These are phyloP conservation scores for Aschersonia sp. DNA, from an alignment of 2,329 filamentous ascomycete species.

Conservation along the genomic window DNA sequence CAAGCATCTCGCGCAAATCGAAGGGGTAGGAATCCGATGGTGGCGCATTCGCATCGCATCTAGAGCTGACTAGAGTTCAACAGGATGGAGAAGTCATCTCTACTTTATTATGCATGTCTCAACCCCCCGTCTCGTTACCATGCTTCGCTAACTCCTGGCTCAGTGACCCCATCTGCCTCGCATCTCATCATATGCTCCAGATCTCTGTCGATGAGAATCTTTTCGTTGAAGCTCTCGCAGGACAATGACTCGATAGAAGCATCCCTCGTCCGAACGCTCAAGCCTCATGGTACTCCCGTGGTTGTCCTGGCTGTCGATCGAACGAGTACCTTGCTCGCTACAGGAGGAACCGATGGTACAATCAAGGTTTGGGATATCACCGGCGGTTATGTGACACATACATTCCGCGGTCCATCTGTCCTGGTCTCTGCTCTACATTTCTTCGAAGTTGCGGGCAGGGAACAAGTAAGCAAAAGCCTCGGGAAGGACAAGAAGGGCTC, in stretches of 20 bases:
- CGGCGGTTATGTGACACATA: conserved; percentile 85
- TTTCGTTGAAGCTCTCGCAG: conserved; percentile 48
- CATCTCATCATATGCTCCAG: conserved; percentile 86
- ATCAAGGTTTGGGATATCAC: conserved; percentile 96
- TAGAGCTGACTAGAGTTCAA: neutral
- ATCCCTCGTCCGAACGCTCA: conserved; percentile 63
- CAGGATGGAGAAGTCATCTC: conserved; percentile 72
- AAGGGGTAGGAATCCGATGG: conserved; percentile 47
- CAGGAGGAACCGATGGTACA: conserved; percentile 80
- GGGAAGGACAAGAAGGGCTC: conserved; percentile 20
- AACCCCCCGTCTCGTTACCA: neutral
- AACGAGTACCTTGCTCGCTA: conserved; percentile 80
- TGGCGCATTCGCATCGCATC: too few species aligned
- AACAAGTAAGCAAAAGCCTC: conserved; percentile 11
- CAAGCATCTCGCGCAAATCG: conserved; percentile 67
- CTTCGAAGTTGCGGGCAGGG: conserved; percentile 54
- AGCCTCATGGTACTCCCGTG: conserved; percentile 82
- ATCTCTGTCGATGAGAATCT: conserved; percentile 92
- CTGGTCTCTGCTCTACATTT: conserved; percentile 84
- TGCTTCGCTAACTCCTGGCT: conserved; percentile 6
- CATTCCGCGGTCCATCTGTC: conserved; percentile 83
- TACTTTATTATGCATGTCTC: conserved; percentile 44
- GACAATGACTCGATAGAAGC: conserved; percentile 44
- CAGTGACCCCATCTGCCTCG: conserved; percentile 76
- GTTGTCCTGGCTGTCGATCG: conserved; percentile 73